Conservation (phyloP, 192 early-diverging fungal genomes). For the Ramicandelaber brevisporus region DNA sequence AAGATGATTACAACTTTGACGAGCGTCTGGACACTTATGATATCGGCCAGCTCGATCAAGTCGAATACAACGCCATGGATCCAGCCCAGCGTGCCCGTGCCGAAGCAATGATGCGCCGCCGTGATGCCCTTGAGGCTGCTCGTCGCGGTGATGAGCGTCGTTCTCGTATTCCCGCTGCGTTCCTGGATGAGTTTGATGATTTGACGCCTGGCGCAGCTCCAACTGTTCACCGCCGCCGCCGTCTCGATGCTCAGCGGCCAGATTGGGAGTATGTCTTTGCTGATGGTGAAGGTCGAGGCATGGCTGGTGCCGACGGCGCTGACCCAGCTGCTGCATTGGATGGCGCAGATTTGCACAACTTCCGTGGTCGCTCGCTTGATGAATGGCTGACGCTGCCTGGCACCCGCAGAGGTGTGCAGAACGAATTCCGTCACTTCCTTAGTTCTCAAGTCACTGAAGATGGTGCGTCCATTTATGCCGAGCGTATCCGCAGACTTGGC, state of each 20-base stretch:
- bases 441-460: constrained; percentile 60
- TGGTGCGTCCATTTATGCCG: constrained; percentile 80
- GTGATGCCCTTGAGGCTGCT: constrained; percentile 52
- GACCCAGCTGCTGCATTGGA: constrained; percentile 39
- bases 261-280: constrained; percentile 1
- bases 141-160: constrained; percentile 1
- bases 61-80: constrained; percentile 48
- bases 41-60: constrained; percentile 56
- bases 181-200: constrained; percentile 61
- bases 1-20: constrained; percentile 63
- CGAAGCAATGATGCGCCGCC: constrained; percentile 49
- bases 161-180: constrained; percentile 55
- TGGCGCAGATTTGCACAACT: constrained; percentile 54
- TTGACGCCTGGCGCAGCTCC: not conserved
- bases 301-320: constrained; percentile 8
- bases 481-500: constrained; percentile 70
- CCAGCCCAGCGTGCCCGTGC: constrained; percentile 35
- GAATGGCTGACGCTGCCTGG: constrained; percentile 75
- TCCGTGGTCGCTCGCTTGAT: constrained; percentile 51
- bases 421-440: constrained; percentile 76
- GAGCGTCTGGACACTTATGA: constrained; percentile 53
- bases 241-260: not conserved
- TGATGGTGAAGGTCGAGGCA: constrained; percentile 6
- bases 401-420: constrained; percentile 51
- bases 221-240: constrained; percentile 1